Conservation (phyloP, 352 stramenopile species). For the Globisporangium viniferum region DNA sequence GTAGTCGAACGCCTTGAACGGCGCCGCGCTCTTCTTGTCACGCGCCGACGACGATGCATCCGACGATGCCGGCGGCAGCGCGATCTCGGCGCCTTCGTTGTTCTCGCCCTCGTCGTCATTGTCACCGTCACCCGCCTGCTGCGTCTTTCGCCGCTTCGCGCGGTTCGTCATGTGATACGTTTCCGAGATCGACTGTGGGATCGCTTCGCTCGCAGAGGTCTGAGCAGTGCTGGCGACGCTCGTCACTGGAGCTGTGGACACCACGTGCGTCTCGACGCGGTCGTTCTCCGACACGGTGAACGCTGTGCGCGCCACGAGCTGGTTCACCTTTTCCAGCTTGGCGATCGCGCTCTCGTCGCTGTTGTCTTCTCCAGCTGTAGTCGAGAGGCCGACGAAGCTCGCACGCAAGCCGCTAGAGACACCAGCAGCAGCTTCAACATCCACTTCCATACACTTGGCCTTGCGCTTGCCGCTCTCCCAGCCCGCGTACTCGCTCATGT, state of each 20-base stretch:
- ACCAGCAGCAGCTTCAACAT: background rate
- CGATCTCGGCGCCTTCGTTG: background rate
- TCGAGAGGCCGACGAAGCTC: constrained; percentile 10
- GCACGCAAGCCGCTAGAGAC: constrained; percentile 6
- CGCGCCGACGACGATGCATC: background rate
- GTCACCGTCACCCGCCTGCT: constrained; percentile 6
- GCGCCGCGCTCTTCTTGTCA: constrained; percentile 8
- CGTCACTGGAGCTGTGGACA: constrained; percentile 7
- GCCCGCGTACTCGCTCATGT: constrained; percentile 50
- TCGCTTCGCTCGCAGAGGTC: constrained; percentile 13
- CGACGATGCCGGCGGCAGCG: background rate
- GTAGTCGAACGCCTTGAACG: constrained; percentile 57
- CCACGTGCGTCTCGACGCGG: constrained; percentile 8
- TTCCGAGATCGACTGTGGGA: constrained; percentile 74
- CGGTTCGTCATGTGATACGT: constrained; percentile 71
- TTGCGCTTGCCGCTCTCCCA: constrained; percentile 67
- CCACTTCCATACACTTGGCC: constrained; percentile 17
- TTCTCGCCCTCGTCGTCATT: constrained; percentile 11
- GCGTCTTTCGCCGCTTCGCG: constrained; percentile 60
- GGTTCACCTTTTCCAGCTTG: constrained; percentile 54
- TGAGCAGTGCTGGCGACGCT: constrained; percentile 6
- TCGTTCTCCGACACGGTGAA: constrained; percentile 59
- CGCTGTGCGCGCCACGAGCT: constrained; percentile 47
- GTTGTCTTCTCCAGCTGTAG: background rate
- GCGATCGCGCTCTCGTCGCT: constrained; percentile 15